Evolutionary conservation across 176 grass and related monocot genomes (phyloP).

Genomic region (Oryza nivara): DNA sequence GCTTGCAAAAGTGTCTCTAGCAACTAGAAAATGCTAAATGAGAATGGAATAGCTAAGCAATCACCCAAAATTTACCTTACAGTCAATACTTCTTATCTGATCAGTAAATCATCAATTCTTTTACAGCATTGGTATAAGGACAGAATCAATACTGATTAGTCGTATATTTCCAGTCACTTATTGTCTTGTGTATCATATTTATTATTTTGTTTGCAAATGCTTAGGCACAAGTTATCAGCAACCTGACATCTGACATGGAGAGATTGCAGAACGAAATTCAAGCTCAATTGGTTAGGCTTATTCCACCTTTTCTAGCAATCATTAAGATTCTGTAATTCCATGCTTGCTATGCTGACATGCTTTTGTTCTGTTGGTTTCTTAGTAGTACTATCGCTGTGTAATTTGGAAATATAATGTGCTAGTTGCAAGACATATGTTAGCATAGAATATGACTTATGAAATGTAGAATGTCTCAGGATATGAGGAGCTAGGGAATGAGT

Average conservation of each 20-base stretch:
- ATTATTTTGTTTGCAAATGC: slow-evolving; percentile 30
- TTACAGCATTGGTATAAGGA: too few species aligned
- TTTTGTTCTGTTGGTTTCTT: neutral
- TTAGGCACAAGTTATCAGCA: slow-evolving; percentile 82
- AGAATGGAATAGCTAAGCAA: slow-evolving; percentile 20
- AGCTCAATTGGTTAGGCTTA: slow-evolving; percentile 74
- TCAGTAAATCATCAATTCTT: too few species aligned
- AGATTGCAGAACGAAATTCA: slow-evolving; percentile 85
- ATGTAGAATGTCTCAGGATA: neutral
- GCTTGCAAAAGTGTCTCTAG: slow-evolving; percentile 12
- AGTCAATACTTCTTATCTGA: neutral
- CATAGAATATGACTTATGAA: neutral
- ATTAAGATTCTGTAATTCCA: slow-evolving; percentile 17
- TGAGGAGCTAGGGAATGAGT: slow-evolving; percentile 1
- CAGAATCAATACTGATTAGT: too few species aligned
- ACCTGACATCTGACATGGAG: slow-evolving; percentile 93
- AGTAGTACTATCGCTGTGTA: neutral
- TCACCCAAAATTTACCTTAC: neutral
- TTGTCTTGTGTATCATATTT: neutral
- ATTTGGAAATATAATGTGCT: neutral
- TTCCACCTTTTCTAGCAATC: slow-evolving; percentile 38
- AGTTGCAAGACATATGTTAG: neutral
- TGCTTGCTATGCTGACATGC: neutral
- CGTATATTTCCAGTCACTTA: neutral
- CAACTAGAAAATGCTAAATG: neutral